These are phyloP conservation scores for Luvunga scandens DNA, from an alignment of 345 rosid genomes.

Conservation along the genomic window DNA sequence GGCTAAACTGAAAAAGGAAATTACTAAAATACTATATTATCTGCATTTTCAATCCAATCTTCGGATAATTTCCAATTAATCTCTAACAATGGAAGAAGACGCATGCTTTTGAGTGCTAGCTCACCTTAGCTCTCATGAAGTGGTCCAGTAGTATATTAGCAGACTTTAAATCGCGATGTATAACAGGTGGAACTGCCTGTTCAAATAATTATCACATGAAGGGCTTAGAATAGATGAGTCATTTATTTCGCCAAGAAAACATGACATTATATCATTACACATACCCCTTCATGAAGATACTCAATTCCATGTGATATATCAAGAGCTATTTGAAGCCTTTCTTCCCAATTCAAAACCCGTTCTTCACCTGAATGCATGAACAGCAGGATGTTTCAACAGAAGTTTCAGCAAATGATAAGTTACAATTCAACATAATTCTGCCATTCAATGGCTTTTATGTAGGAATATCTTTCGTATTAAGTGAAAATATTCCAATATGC, in stretches of 20 bases:
- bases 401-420: background rate
- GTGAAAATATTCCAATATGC: background rate
- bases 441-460: background rate
- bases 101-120: background rate
- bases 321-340: conserved; percentile 78
- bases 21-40: background rate
- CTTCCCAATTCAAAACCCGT: conserved; percentile 65
- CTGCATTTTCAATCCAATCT: background rate
- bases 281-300: conserved; percentile 94
- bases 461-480: background rate
- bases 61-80: background rate
- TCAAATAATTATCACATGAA: conserved; percentile 9
- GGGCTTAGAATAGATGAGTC: background rate
- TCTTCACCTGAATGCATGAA: conserved; percentile 40
- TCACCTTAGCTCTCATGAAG: conserved; percentile 91
- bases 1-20: background rate
- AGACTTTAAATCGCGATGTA: conserved; percentile 95
- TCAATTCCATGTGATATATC: conserved; percentile 93
- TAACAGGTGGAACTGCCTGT: conserved; percentile 92
- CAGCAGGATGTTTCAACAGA: conserved; percentile 2
- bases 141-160: conserved; percentile 85
- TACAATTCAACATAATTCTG: background rate
- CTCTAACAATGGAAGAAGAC: background rate
- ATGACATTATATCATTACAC: conserved; percentile 5
- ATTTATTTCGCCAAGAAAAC: background rate